Evolutionary conservation across 228 moss, liverwort and hornwort species (phyloP).

Genomic region (Sphagnum magellanicum): DNA sequence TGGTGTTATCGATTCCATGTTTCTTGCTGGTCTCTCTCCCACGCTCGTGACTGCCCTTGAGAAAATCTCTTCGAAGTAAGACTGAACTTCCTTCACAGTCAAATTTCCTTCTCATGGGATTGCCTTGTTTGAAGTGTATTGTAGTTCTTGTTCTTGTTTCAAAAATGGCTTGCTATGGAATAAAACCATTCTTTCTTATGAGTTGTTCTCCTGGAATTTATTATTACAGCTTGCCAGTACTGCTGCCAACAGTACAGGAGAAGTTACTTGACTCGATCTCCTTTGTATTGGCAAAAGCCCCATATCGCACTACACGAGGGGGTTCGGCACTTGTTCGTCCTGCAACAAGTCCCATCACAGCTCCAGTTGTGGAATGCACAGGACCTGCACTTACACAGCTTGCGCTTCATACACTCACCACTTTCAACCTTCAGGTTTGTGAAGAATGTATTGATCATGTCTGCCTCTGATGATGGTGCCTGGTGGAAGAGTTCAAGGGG

Average conservation of each 20-base stretch:
- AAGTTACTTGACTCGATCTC: conserved; percentile 88
- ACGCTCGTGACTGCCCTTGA: conserved; percentile 65
- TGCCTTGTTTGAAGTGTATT: too few relatives aligned
- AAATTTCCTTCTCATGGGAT: too few relatives aligned
- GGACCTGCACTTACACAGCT: conserved; percentile 88
- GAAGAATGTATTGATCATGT: not conserved
- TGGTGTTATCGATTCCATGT: conserved; percentile 78
- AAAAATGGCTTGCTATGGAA: conserved; percentile 1
- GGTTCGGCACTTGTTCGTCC: conserved; percentile 42
- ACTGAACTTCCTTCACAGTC: not conserved
- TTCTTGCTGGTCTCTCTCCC: conserved; percentile 62
- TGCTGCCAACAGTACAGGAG: conserved; percentile 86
- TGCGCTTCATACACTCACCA: conserved; percentile 76
- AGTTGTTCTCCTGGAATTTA: not conserved
- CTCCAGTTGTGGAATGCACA: conserved; percentile 52
- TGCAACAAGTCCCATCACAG: conserved; percentile 45
- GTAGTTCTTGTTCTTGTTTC: not conserved
- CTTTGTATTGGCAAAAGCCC: conserved; percentile 73
- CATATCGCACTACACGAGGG: conserved; percentile 62
- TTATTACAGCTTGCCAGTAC: conserved; percentile 50
- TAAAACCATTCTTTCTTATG: not conserved
- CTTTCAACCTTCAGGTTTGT: conserved; percentile 81
- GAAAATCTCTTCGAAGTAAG: conserved; percentile 78
- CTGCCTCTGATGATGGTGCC: not conserved
- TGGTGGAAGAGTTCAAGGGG: too few relatives aligned